Conservation (phyloP, 768 basidiomycete genomes). For the Suillus lakei region DNA sequence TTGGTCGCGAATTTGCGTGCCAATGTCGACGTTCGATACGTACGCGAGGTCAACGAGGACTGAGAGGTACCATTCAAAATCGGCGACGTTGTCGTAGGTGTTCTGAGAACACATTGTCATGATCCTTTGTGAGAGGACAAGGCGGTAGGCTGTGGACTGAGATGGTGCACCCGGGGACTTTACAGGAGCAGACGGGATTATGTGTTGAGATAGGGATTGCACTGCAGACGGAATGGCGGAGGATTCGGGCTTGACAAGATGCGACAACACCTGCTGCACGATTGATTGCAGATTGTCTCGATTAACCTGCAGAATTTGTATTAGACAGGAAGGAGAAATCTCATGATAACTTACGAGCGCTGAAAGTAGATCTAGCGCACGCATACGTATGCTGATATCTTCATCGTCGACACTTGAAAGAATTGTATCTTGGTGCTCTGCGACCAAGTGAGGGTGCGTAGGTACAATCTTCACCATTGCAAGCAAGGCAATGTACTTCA, state of each 20-base stretch:
- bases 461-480: conserved; percentile 97
- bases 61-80: conserved; percentile 98
- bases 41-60: conserved; percentile 92
- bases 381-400: conserved; percentile 95
- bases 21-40: conserved; percentile 81
- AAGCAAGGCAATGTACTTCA: conserved; percentile 95
- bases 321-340: neutral
- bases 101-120: conserved; percentile 85
- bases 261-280: conserved; percentile 86
- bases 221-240: conserved; percentile 61
- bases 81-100: conserved; percentile 84
- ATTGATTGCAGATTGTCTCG: conserved; percentile 85
- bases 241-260: conserved; percentile 70
- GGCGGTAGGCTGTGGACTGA: conserved; percentile 84
- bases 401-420: conserved; percentile 88
- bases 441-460: conserved; percentile 85
- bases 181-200: conserved; percentile 44
- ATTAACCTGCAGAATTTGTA: conserved; percentile 61
- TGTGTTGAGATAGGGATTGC: conserved; percentile 55
- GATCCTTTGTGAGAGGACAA: conserved; percentile 80
- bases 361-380: conserved; percentile 91
- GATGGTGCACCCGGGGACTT: conserved; percentile 53
- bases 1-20: conserved; percentile 78
- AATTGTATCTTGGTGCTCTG: conserved; percentile 91
- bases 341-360: conserved; percentile 71